These are phyloP conservation scores for Yamadazyma akitaensis DNA, from an alignment of 805 yeast genomes.

Conservation along the genomic window DNA sequence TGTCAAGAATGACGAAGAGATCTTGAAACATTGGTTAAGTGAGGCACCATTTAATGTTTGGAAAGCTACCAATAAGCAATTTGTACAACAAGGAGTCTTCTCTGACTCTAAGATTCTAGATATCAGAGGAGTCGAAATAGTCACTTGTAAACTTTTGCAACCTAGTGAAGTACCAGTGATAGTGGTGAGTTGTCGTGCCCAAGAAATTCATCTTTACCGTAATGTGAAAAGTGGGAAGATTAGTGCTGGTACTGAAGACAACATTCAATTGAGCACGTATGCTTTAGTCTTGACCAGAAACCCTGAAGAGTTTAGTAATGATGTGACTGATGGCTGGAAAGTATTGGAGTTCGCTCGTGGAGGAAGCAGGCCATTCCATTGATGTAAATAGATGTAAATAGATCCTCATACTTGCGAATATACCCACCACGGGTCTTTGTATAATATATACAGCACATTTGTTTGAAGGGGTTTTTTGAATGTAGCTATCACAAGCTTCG, in stretches of 20 bases:
- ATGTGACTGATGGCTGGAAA: slow-evolving; percentile 96
- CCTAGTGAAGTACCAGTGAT: slow-evolving; percentile 91
- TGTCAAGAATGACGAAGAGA: slow-evolving; percentile 82
- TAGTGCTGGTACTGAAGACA: slow-evolving; percentile 94
- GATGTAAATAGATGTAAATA: slow-evolving; percentile 7
- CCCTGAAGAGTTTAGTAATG: slow-evolving; percentile 87
- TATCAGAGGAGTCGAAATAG: slow-evolving; percentile 90
- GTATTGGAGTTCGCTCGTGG: slow-evolving; percentile 92
- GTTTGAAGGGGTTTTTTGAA: too few species aligned
- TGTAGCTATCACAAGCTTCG: too few species aligned
- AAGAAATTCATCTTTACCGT: slow-evolving; percentile 87
- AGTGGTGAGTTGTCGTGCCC: slow-evolving; percentile 94
- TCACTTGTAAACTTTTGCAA: slow-evolving; percentile 80
- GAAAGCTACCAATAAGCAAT: slow-evolving; percentile 88
- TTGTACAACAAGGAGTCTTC: slow-evolving; percentile 84
- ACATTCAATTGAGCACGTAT: slow-evolving; percentile 87
- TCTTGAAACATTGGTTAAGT: slow-evolving; percentile 85
- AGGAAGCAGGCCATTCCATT: slow-evolving; percentile 76
- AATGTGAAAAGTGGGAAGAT: slow-evolving; percentile 89
- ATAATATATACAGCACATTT: neutral
- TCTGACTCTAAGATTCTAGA: slow-evolving; percentile 91
- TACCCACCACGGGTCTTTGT: neutral
- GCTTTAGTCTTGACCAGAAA: slow-evolving; percentile 93
- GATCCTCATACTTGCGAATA: neutral
- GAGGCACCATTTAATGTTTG: slow-evolving; percentile 97